These are phyloP conservation scores for Trichothecium roseum DNA, from an alignment of 2,329 filamentous ascomycete genomes.

Conservation along the genomic window DNA sequence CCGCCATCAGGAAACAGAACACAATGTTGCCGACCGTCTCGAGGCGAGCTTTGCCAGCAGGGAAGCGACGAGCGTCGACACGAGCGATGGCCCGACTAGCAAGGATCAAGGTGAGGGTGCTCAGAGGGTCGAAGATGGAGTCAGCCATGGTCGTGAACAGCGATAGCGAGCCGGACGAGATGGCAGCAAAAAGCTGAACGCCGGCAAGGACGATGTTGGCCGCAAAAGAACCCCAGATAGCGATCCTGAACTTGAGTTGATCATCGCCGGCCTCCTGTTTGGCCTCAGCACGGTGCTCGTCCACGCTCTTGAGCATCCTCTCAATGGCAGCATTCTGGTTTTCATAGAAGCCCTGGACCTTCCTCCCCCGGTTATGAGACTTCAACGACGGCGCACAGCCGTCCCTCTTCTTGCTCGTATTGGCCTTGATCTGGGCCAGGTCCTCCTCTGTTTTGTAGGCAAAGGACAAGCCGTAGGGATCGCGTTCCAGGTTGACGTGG, in stretches of 20 bases:
- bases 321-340: conserved; percentile 90
- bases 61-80: conserved; percentile 79
- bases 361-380: conserved; percentile 20
- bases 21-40: conserved; percentile 94
- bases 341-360: conserved; percentile 75
- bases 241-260: conserved; percentile 63
- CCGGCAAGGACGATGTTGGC: conserved; percentile 72
- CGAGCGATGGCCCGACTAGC: conserved; percentile 79
- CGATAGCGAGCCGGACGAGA: conserved; percentile 80
- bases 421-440: conserved; percentile 67
- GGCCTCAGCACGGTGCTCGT: conserved; percentile 77
- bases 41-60: conserved; percentile 84
- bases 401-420: conserved; percentile 66
- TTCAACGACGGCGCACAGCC: conserved; percentile 2
- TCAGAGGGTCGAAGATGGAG: conserved; percentile 83
- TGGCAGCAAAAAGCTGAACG: conserved; percentile 82
- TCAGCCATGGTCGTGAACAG: conserved; percentile 98
- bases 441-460: conserved; percentile 70
- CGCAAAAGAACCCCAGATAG: conserved; percentile 56
- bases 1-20: conserved; percentile 93
- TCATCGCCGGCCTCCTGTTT: conserved; percentile 73
- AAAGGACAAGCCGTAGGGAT: conserved; percentile 71
- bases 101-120: conserved; percentile 78
- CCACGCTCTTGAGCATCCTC: conserved; percentile 81
- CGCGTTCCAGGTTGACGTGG: conserved; percentile 52